Base-by-base conservation (phyloP, 805 yeast species). In the Teunomyces atbi region DNA sequence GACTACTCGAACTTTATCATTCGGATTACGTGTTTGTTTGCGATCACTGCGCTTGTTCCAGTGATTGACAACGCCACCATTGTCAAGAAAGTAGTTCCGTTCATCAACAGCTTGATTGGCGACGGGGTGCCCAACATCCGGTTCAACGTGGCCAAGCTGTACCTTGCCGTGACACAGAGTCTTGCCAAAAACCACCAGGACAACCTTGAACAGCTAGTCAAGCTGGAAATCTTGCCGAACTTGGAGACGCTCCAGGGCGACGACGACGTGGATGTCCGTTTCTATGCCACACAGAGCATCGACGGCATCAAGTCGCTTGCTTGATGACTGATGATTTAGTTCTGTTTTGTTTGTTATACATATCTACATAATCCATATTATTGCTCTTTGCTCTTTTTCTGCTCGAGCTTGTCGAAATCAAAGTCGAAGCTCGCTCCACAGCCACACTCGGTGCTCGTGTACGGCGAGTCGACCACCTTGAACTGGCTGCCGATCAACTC, bases 401-500 rank as follows among this genome's bases (percentile, higher is more conserved):
- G 44, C 32, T 62, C 65, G 39, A 71, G 64, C 49, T 72, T 72
- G n/a, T 71, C 77, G 42, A 73, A 72, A 53, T 73, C 77, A 57
- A 73, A 73, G 56, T 73, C 77, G 57, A 73, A 73, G 2, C 76
- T 70, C 16, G 76, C 65, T 0, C 77, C 77, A 55, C 77, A 73
- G 11, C 77, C 77, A 55, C 77, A 73, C 3, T 70, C 65, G 5
- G 74, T 68, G 4, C 73, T 84, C 19, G 96, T 84, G 58, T 86
- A 86, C 0, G 98, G 98, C 52, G 94, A 86, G 53, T 86, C 87
- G n/a, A 88, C 86, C 39, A 89, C 83, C 61, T 90, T 91, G 68
- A 94, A 94, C 61, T 89, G 90, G 41, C 96, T 86, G 1, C 99
- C 99, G 48, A 94, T 94, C 60, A 94, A 76, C 61, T 94, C 99